Percentiles rank a stretch among this genome's conserved stretches.
These are phyloP conservation scores for Catunica adiposa DNA, from an alignment of 2,329 filamentous ascomycete species.

Conservation along the genomic window DNA sequence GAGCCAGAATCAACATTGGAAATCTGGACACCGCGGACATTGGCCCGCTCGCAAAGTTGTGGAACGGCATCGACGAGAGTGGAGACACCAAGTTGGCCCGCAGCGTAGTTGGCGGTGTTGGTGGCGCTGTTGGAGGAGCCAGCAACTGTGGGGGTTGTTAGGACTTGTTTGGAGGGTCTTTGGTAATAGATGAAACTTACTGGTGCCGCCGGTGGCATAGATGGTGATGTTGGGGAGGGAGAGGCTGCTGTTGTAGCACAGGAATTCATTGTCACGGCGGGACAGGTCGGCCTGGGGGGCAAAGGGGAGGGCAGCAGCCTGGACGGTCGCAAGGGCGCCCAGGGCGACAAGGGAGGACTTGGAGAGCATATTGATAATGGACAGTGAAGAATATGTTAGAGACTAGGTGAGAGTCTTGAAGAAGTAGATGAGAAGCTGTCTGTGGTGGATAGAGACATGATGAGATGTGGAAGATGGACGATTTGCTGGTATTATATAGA, in stretches of 20 bases:
- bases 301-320: conserved; percentile 5
- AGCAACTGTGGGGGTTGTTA: conserved; percentile 24
- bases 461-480: not conserved
- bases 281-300: not conserved
- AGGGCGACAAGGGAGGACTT: conserved; percentile 2
- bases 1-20: conserved; percentile 31
- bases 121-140: conserved; percentile 31
- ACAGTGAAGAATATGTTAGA: not conserved
- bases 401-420: not conserved
- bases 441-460: not conserved
- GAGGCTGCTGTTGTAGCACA: conserved; percentile 22
- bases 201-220: conserved; percentile 42
- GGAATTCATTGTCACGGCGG: conserved; percentile 13
- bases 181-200: conserved; percentile 3
- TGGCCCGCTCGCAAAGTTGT: conserved; percentile 35
- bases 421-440: not conserved
- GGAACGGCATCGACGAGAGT: conserved; percentile 38
- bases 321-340: conserved; percentile 6
- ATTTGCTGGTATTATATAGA: not conserved
- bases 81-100: conserved; percentile 30
- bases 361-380: conserved; percentile 6
- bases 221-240: conserved; percentile 39
- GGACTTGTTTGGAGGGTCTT: not conserved
- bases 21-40: conserved; percentile 36
- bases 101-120: conserved; percentile 28